phyloP scores from a whole-genome alignment of 2,329 filamentous ascomycete genomes.

The Colletotrichum lupini region DNA sequence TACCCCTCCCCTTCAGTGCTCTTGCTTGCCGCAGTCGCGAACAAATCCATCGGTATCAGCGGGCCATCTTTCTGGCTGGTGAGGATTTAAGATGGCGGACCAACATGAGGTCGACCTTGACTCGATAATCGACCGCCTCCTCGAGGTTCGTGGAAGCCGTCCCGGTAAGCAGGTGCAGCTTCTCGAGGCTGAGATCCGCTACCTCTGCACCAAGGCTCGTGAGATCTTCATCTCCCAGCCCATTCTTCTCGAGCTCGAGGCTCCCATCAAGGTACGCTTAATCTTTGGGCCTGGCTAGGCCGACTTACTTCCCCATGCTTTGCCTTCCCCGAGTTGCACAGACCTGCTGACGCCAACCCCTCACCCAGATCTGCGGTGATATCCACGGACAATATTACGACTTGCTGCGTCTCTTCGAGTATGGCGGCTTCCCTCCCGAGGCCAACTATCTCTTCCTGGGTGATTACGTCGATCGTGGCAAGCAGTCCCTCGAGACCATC shows the following conservation, averaged over 20 bases:
- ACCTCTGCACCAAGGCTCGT: slow-evolving; percentile 96
- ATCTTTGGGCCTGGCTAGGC: slow-evolving; percentile 13
- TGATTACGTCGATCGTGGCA: slow-evolving; percentile 98
- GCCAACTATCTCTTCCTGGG: slow-evolving; percentile 99
- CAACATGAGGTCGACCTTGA: slow-evolving; percentile 95
- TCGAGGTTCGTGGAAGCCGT: slow-evolving; percentile 97
- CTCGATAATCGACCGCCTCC: slow-evolving; percentile 97
- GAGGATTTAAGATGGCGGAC: slow-evolving; percentile 67
- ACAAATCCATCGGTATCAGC: slow-evolving; percentile 42
- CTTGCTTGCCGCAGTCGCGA: slow-evolving; percentile 28
- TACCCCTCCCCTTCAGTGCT: background rate
- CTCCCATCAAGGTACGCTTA: slow-evolving; percentile 91
- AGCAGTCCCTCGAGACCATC: slow-evolving; percentile 99
- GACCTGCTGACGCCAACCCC: slow-evolving; percentile 36
- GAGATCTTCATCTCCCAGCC: slow-evolving; percentile 99
- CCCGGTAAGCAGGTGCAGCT: slow-evolving; percentile 99
- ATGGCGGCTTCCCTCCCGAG: slow-evolving; percentile 97
- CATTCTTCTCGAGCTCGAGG: slow-evolving; percentile 96
- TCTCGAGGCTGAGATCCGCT: slow-evolving; percentile 95
- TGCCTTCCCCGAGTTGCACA: background rate
- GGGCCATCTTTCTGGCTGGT: slow-evolving; percentile 56
- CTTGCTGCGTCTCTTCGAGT: slow-evolving; percentile 95
- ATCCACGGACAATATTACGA: slow-evolving; percentile 99
- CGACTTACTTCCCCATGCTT: slow-evolving; percentile 21
- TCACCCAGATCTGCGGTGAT: slow-evolving; percentile 90